Conservation (phyloP, 805 yeast species). For the Ogataea methanolica region DNA sequence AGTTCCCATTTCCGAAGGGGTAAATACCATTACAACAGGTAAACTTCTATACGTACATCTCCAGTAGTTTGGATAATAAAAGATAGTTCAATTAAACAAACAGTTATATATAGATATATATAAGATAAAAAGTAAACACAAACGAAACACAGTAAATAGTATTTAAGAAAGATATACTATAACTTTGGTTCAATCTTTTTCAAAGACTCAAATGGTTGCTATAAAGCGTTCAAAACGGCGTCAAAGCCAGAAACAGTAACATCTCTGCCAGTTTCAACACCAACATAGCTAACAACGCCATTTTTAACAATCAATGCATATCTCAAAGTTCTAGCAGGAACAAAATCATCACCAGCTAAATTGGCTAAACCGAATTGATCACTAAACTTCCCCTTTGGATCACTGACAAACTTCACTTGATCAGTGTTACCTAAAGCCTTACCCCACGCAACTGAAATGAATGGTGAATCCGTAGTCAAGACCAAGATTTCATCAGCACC, state of each 20-base stretch:
- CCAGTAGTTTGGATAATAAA: too few relatives aligned
- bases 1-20: too few relatives aligned
- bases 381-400: constrained; percentile 59
- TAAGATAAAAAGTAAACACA: too few relatives aligned
- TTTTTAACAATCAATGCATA: constrained; percentile 65
- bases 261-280: constrained; percentile 39
- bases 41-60: too few relatives aligned
- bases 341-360: constrained; percentile 48
- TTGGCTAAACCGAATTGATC: constrained; percentile 52
- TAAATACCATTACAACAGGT: too few relatives aligned
- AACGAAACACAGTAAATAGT: too few relatives aligned
- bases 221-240: constrained; percentile 30
- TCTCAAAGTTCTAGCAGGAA: constrained; percentile 61
- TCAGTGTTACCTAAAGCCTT: constrained; percentile 39
- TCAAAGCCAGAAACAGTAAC: constrained; percentile 44
- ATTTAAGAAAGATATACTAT: too few relatives aligned
- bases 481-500: constrained; percentile 37
- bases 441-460: constrained; percentile 41
- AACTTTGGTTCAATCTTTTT: too few relatives aligned
- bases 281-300: constrained; percentile 30
- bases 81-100: too few relatives aligned
- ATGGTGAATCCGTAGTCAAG: constrained; percentile 39
- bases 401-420: constrained; percentile 51
- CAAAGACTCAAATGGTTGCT: background rate
- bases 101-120: too few relatives aligned